Evolutionary conservation across 352 stramenopile species (phyloP).

Genomic region (Globisporangium acanthophoron): DNA sequence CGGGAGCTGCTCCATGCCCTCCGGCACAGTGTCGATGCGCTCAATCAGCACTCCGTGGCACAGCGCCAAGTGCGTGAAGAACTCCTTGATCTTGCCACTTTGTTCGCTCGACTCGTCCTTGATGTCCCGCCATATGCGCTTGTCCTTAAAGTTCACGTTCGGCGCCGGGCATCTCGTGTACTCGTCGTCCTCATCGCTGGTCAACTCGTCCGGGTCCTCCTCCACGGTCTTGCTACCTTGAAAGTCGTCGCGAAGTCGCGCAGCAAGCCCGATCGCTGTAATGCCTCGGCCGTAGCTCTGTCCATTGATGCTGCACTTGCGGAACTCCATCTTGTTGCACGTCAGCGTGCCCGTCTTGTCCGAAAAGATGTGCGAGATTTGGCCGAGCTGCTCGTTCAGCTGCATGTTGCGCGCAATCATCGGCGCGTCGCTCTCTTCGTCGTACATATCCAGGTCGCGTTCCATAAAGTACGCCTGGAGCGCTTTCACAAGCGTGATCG

Average conservation of each 20-base stretch:
- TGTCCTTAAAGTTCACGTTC: slow-evolving; percentile 84
- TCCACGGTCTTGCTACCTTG: slow-evolving; percentile 35
- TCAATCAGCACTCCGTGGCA: slow-evolving; percentile 98
- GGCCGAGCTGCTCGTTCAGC: slow-evolving; percentile 82
- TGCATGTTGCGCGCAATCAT: slow-evolving; percentile 85
- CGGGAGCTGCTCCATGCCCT: slow-evolving; percentile 33
- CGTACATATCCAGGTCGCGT: slow-evolving; percentile 82
- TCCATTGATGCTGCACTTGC: slow-evolving; percentile 81
- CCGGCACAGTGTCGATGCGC: slow-evolving; percentile 59
- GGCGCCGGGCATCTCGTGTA: slow-evolving; percentile 26
- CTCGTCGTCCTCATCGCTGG: slow-evolving; percentile 21
- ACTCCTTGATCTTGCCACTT: slow-evolving; percentile 63
- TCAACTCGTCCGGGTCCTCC: slow-evolving; percentile 28
- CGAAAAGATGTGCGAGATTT: slow-evolving; percentile 98
- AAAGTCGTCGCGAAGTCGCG: slow-evolving; percentile 58
- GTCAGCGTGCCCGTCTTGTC: slow-evolving; percentile 87
- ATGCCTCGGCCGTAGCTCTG: slow-evolving; percentile 80
- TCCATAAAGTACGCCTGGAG: slow-evolving; percentile 88
- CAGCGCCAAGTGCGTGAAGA: slow-evolving; percentile 84
- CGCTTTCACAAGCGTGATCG: slow-evolving; percentile 86
- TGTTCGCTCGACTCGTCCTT: slow-evolving; percentile 26
- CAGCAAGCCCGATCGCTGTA: slow-evolving; percentile 73
- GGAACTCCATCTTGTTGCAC: slow-evolving; percentile 90
- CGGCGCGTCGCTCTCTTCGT: slow-evolving; percentile 53
- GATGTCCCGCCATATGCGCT: slow-evolving; percentile 52